Percentiles rank a stretch among this genome's conserved stretches.
These are phyloP conservation scores for Termitomyces sp. DNA, from an alignment of 768 basidiomycete species.

Conservation along the genomic window DNA sequence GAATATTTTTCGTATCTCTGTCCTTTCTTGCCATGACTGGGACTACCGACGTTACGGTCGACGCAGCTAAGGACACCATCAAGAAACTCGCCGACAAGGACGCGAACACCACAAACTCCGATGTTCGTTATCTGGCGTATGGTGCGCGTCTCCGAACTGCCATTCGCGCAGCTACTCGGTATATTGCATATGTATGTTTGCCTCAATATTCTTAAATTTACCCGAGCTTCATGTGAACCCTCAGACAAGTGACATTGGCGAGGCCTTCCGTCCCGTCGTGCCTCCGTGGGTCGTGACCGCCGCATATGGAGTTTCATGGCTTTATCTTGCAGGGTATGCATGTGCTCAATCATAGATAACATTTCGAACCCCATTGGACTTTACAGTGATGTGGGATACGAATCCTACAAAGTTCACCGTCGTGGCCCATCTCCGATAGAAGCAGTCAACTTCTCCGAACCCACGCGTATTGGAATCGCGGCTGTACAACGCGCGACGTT, in stretches of 20 bases:
- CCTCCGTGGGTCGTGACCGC: slow-evolving; percentile 66
- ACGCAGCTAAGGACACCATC: slow-evolving; percentile 43
- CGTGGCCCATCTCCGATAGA: slow-evolving; percentile 63
- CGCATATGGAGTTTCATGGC: slow-evolving; percentile 78
- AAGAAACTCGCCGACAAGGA: slow-evolving; percentile 56
- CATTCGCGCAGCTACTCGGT: slow-evolving; percentile 60
- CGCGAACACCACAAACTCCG: slow-evolving; percentile 62
- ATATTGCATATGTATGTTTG: slow-evolving; percentile 65
- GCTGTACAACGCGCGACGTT: slow-evolving; percentile 74
- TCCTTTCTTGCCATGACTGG: slow-evolving; percentile 19
- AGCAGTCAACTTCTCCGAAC: slow-evolving; percentile 64
- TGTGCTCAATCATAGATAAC: background rate
- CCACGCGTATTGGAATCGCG: slow-evolving; percentile 59
- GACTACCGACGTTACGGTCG: slow-evolving; percentile 27
- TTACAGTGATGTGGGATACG: slow-evolving; percentile 67
- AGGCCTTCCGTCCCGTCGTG: slow-evolving; percentile 77
- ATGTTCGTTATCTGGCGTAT: slow-evolving; percentile 70
- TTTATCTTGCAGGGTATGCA: slow-evolving; percentile 58
- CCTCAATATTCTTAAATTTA: slow-evolving; percentile 8
- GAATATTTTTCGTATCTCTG: background rate
- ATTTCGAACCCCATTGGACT: background rate
- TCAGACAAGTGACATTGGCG: slow-evolving; percentile 78
- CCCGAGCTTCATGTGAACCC: slow-evolving; percentile 13
- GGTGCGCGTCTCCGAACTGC: slow-evolving; percentile 74
- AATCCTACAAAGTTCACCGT: slow-evolving; percentile 72